A percentile compares a stretch with the other conserved stretches of the same genome.
Evolutionary conservation across 805 yeast species (phyloP).

Genomic region (Saccharomycopsis fibuligera): DNA sequence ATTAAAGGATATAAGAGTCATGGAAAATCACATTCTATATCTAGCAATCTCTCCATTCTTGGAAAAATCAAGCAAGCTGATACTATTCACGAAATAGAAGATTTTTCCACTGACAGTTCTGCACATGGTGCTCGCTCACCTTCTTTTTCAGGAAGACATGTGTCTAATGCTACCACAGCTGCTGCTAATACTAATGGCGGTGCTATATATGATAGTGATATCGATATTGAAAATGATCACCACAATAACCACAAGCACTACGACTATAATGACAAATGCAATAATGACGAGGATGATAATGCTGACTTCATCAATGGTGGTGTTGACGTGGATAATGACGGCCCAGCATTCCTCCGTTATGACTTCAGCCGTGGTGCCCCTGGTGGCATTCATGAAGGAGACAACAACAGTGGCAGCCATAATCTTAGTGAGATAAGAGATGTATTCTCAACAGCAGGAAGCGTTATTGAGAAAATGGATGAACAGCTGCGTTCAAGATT

Average conservation of each 20-base stretch:
- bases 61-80: too few species aligned
- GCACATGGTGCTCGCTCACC: too few species aligned
- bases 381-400: not conserved
- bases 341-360: not conserved
- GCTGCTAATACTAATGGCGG: not conserved
- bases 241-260: too few species aligned
- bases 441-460: not conserved
- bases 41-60: slow-evolving; percentile 14
- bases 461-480: not conserved
- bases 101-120: too few species aligned
- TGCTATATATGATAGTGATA: not conserved
- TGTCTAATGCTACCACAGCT: not conserved
- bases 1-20: slow-evolving; percentile 10
- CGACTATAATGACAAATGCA: not conserved
- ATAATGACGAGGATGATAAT: not conserved
- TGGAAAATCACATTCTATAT: slow-evolving; percentile 15
- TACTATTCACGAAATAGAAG: too few species aligned
- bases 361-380: too few species aligned
- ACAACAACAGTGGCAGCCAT: not conserved
- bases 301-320: not conserved
- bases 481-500: too few species aligned
- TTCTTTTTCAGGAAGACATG: not conserved
- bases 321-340: not conserved
- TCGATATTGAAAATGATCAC: not conserved
- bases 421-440: too few species aligned